Evolutionary conservation across 139 green algal species (phyloP).

Genomic region (Closterium sp.): DNA sequence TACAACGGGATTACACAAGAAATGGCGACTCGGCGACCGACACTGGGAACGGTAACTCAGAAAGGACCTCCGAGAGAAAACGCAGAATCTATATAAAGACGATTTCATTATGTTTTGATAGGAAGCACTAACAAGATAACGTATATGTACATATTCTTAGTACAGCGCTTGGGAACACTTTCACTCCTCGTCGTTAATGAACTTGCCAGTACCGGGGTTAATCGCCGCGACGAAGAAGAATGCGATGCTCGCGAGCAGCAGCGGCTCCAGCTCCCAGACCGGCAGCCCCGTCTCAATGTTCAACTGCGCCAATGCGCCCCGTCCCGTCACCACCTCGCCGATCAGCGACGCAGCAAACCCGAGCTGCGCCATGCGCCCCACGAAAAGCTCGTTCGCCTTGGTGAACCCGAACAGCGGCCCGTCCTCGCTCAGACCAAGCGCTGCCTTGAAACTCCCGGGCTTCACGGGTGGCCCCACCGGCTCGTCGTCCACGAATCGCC

Average conservation of each 20-base stretch:
- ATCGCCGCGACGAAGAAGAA: slow-evolving; percentile 52
- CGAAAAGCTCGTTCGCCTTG: slow-evolving; percentile 79
- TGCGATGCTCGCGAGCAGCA: slow-evolving; percentile 64
- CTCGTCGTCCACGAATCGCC: slow-evolving; percentile 37
- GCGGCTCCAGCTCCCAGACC: slow-evolving; percentile 61
- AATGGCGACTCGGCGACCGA: too few species aligned
- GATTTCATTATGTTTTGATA: too few species aligned
- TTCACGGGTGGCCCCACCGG: slow-evolving; percentile 39
- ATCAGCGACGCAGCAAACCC: slow-evolving; percentile 65
- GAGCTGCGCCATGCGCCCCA: slow-evolving; percentile 75
- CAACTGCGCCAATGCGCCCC: slow-evolving; percentile 72
- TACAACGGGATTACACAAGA: too few species aligned
- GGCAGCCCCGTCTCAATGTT: slow-evolving; percentile 60
- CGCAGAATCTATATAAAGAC: too few species aligned
- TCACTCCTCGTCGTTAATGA: slow-evolving; percentile 48
- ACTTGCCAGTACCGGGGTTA: slow-evolving; percentile 46
- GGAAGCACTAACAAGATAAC: too few species aligned
- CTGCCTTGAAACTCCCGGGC: slow-evolving; percentile 49
- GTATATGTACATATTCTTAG: background rate
- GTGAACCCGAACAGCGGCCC: slow-evolving; percentile 67
- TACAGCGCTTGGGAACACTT: background rate
- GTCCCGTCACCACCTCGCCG: slow-evolving; percentile 66
- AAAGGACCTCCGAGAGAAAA: too few species aligned
- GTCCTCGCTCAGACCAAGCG: slow-evolving; percentile 65
- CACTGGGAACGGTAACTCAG: too few species aligned